Conservation (phyloP, 768 basidiomycete genomes). For the Tubosaeta sp. region DNA sequence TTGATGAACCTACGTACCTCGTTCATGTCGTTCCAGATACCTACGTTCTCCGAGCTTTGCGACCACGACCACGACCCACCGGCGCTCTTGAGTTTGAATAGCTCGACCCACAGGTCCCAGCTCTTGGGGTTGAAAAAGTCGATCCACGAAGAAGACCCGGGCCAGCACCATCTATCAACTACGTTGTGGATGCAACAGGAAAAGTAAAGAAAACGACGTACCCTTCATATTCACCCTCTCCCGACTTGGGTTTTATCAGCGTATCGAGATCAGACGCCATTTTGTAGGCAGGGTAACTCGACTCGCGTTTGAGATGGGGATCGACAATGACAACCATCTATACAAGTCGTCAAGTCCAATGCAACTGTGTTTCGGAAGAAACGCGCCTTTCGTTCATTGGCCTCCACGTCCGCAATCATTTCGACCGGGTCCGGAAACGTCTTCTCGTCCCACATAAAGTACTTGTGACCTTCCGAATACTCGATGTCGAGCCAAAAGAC, state of each 20-base stretch:
- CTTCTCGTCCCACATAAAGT: constrained; percentile 95
- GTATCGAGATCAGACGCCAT: constrained; percentile 78
- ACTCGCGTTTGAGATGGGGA: constrained; percentile 86
- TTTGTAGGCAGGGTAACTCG: constrained; percentile 78
- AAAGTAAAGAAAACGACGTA: constrained; percentile 2
- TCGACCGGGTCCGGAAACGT: constrained; percentile 91
- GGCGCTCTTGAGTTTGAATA: constrained; percentile 64
- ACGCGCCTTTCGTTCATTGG: constrained; percentile 74
- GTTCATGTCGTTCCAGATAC: constrained; percentile 99
- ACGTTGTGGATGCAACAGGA: neutral
- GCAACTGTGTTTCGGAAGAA: neutral
- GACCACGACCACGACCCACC: constrained; percentile 69
- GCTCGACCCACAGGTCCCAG: constrained; percentile 87
- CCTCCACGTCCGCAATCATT: constrained; percentile 89
- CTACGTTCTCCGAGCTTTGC: constrained; percentile 75
- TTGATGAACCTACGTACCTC: constrained; percentile 53
- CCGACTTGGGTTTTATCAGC: constrained; percentile 77
- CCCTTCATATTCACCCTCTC: constrained; percentile 86
- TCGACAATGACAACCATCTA: constrained; percentile 99
- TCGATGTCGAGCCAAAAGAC: constrained; percentile 98
- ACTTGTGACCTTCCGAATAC: constrained; percentile 89
- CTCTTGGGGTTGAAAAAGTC: constrained; percentile 92
- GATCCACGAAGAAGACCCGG: constrained; percentile 93
- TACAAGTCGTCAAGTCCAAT: neutral
- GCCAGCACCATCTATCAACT: constrained; percentile 81